Percentiles rank a stretch among this genome's conserved stretches.
phyloP scores from a whole-genome alignment of 306 rosid genomes.

The Cercis canadensis region DNA sequence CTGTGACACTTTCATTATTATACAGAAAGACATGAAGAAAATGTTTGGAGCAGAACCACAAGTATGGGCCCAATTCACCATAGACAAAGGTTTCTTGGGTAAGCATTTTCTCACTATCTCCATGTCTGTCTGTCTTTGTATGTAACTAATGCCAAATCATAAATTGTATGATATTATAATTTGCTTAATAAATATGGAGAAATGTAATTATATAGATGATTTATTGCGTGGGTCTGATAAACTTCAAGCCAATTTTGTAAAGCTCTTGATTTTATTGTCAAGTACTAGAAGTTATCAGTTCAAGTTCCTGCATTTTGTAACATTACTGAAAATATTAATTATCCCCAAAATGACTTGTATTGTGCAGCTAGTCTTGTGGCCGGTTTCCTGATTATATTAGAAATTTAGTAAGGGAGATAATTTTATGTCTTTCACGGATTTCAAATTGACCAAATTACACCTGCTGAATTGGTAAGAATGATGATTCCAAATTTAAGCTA shows the following conservation, averaged over 20 bases:
- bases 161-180: neutral
- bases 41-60: conserved; percentile 43
- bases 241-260: too few species aligned
- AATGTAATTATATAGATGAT: too few species aligned
- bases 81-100: conserved; percentile 51
- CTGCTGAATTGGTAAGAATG: neutral
- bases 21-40: conserved; percentile 48
- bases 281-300: neutral
- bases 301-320: too few species aligned
- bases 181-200: too few species aligned
- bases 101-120: neutral
- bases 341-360: too few species aligned
- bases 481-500: neutral
- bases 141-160: neutral
- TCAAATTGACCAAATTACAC: neutral
- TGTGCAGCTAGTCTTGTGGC: neutral
- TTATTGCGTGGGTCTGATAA: too few species aligned
- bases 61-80: conserved; percentile 39
- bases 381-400: neutral
- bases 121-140: neutral
- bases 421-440: neutral
- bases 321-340: too few species aligned
- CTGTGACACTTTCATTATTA: conserved; percentile 11
- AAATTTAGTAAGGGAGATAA: too few species aligned
- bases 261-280: too few species aligned